Conservation (phyloP, 352 stramenopile genomes). For the Phytophthora vignae region DNA sequence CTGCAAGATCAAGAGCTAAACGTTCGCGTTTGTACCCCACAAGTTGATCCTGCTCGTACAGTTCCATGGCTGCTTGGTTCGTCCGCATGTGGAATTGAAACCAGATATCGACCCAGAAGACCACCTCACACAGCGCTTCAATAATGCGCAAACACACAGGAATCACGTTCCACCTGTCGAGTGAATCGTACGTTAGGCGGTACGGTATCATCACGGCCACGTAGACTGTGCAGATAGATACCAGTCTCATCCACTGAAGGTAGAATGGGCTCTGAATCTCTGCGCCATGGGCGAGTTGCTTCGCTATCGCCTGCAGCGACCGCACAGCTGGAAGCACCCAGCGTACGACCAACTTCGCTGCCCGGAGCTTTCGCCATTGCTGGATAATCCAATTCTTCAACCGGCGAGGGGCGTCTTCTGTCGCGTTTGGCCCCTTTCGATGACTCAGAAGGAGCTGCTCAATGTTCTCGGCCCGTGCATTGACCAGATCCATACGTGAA, state of each 20-base stretch:
- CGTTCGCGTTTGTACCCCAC: conserved; percentile 63
- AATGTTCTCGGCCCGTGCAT: conserved; percentile 56
- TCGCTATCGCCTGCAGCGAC: conserved; percentile 5
- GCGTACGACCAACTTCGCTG: conserved; percentile 10
- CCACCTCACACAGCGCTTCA: conserved; percentile 54
- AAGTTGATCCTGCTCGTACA: conserved; percentile 70
- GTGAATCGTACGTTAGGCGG: conserved; percentile 61
- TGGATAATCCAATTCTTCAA: conserved; percentile 24
- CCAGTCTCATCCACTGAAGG: conserved; percentile 59
- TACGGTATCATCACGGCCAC: conserved; percentile 59
- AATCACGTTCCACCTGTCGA: conserved; percentile 53
- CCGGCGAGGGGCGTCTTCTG: conserved; percentile 8
- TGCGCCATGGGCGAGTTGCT: conserved; percentile 42
- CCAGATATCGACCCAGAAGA: conserved; percentile 66
- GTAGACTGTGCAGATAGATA: conserved; percentile 58
- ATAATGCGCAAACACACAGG: conserved; percentile 41
- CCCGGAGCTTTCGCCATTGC: conserved; percentile 23
- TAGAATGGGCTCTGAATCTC: conserved; percentile 71
- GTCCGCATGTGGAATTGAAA: conserved; percentile 65
- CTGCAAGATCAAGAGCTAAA: conserved; percentile 46
- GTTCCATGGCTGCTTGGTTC: conserved; percentile 61
- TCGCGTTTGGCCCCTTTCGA: conserved; percentile 18
- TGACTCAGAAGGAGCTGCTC: conserved; percentile 56
- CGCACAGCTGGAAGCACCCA: conserved; percentile 7
- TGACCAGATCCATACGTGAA: conserved; percentile 58